Base-by-base conservation (phyloP, 495 filamentous ascomycete species). In the Xylaria longipes region DNA sequence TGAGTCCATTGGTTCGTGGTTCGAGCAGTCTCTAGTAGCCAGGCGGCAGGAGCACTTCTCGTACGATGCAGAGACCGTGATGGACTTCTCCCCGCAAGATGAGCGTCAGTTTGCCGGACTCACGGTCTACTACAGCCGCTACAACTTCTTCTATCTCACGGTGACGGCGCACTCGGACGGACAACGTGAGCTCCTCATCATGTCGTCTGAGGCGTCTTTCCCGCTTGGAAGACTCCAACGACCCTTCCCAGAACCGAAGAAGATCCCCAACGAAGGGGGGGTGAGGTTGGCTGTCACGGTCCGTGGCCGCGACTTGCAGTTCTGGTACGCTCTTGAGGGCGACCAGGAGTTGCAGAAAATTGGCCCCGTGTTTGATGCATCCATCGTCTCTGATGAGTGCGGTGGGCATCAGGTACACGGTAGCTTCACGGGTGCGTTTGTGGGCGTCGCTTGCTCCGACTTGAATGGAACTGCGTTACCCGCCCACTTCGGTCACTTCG, bases 341-440 rank as follows among this genome's bases (percentile, higher is more conserved):
- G 80, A 82, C 29, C 76, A 79, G 22, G 84, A 85, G 57, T 73
- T 84, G 71, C 80, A 86, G 79, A 82, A 83, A 72, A 80, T 89
- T 45, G 87, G 87, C 0, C 84, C 82, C 0, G 81, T 85, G 8
- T 83, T 84, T 58, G 86, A 88, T 74, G 87, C 85, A 1, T 84
- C 82, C 56, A 85, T 89, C 56, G 72, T 88, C 11, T 85, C 80
- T 1, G 87, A 89, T 68, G 87, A 89, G 77, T 89, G 87, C 50
- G 87, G 87, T 29, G 87, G 87, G 0, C 87, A 89, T 66, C 84
- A 85, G 73, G 80, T 76, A 5, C 84, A 87, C 70, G 87, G 87
- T 7, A 89, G 87, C 71, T 89, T 89, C 68, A 89, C 87, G 29
- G 87, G 87, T 0, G 86, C 87, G 22, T 88, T 89, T 74, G 84